Percentiles rank a stretch among this genome's conserved stretches.
Evolutionary conservation across 2,329 filamentous ascomycete genomes (phyloP).

Genomic region (Nothopassalora personata): DNA sequence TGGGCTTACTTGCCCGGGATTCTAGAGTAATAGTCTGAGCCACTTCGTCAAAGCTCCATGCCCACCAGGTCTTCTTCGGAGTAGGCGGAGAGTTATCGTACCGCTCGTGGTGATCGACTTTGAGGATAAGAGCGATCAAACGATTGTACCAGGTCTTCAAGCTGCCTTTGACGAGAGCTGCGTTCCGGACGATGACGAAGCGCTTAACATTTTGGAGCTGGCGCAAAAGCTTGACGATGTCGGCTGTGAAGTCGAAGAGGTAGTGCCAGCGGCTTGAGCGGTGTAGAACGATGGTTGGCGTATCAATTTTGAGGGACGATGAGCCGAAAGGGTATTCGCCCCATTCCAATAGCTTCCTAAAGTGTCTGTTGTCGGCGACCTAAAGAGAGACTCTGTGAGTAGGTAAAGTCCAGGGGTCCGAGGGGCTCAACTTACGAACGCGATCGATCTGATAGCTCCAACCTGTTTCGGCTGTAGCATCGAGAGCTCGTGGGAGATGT

Average conservation of each 20-base stretch:
- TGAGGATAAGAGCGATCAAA: slow-evolving; percentile 37
- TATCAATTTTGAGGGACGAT: slow-evolving; percentile 29
- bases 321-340: slow-evolving; percentile 30
- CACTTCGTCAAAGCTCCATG: slow-evolving; percentile 32
- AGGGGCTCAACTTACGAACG: slow-evolving; percentile 12
- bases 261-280: slow-evolving; percentile 32
- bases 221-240: slow-evolving; percentile 33
- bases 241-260: slow-evolving; percentile 31
- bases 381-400: background rate
- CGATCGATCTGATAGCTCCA: slow-evolving; percentile 30
- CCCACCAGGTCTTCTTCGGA: slow-evolving; percentile 37
- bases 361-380: slow-evolving; percentile 28
- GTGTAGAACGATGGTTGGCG: slow-evolving; percentile 31
- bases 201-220: slow-evolving; percentile 30
- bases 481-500: slow-evolving; percentile 26
- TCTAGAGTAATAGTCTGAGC: slow-evolving; percentile 31
- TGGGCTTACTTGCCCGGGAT: slow-evolving; percentile 25
- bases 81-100: slow-evolving; percentile 33
- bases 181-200: slow-evolving; percentile 34
- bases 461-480: slow-evolving; percentile 27
- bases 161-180: slow-evolving; percentile 32
- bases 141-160: slow-evolving; percentile 37
- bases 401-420: background rate
- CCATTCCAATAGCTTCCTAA: slow-evolving; percentile 33
- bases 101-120: slow-evolving; percentile 38